Conservation (phyloP, 108 stramenopile species). For the Schizochytrium sp. region DNA sequence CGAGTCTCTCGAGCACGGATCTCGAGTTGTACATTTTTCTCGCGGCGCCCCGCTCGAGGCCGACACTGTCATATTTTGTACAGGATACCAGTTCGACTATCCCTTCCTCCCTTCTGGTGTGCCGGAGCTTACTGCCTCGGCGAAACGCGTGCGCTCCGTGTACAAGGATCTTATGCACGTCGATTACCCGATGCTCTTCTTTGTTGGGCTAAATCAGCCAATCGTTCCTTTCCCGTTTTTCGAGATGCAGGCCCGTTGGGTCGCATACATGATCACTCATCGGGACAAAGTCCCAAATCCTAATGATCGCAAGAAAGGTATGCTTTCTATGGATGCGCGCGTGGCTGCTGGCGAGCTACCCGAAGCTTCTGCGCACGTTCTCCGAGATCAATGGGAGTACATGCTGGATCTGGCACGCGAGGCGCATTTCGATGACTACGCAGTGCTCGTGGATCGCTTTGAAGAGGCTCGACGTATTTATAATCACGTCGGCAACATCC, state of each 20-base stretch:
- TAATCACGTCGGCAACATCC: neutral
- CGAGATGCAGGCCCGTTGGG: neutral
- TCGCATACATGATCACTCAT: neutral
- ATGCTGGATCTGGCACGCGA: neutral
- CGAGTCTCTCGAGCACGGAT: neutral
- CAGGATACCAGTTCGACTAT: neutral
- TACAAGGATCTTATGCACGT: constrained; percentile 2
- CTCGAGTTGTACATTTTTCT: neutral
- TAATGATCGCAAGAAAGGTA: neutral
- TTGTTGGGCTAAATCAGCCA: neutral
- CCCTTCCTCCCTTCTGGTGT: neutral
- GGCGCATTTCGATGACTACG: neutral
- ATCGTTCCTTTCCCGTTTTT: constrained; percentile 14
- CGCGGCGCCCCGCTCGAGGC: neutral
- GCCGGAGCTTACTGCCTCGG: neutral
- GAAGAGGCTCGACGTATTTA: neutral
- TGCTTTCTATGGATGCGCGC: neutral
- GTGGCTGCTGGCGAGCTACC: neutral
- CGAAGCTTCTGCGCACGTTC: neutral
- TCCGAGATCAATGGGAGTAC: neutral
- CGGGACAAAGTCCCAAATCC: neutral
- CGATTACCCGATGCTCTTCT: neutral
- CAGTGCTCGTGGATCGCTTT: neutral
- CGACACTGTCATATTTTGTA: neutral
- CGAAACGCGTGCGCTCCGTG: neutral